Percentiles rank a stretch among this genome's conserved stretches.
Evolutionary conservation across 108 stramenopile species (phyloP).

Genomic region (Schizochytrium sp.): DNA sequence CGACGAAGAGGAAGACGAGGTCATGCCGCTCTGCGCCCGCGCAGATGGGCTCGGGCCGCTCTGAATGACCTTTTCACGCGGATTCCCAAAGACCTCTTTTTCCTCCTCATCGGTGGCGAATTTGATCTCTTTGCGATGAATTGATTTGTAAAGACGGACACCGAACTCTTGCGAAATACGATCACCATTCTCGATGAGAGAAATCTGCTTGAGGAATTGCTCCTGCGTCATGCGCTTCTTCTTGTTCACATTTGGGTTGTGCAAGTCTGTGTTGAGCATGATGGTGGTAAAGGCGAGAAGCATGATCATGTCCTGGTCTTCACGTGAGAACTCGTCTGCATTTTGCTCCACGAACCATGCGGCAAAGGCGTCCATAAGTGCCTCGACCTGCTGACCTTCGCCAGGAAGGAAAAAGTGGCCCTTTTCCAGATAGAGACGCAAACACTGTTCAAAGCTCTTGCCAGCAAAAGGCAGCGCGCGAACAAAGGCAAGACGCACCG

Average conservation of each 20-base stretch:
- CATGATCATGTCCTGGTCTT: slow-evolving; percentile 66
- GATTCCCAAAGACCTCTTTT: background rate
- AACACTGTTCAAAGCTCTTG: background rate
- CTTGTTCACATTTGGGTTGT: slow-evolving; percentile 75
- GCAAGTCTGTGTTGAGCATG: slow-evolving; percentile 83
- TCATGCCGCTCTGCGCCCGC: background rate
- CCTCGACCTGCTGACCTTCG: slow-evolving; percentile 1
- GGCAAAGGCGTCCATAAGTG: slow-evolving; percentile 8
- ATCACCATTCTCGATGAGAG: slow-evolving; percentile 72
- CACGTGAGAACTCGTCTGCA: background rate
- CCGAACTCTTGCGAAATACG: slow-evolving; percentile 67
- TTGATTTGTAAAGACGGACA: slow-evolving; percentile 64
- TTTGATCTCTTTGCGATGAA: slow-evolving; percentile 64
- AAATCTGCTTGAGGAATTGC: slow-evolving; percentile 77
- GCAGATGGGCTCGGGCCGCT: background rate
- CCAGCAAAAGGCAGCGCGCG: background rate
- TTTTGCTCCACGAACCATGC: background rate
- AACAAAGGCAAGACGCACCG: background rate
- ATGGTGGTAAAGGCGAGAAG: slow-evolving; percentile 80
- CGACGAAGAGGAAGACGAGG: background rate
- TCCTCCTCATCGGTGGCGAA: slow-evolving; percentile 54
- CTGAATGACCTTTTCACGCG: background rate
- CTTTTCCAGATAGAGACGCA: background rate
- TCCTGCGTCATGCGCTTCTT: slow-evolving; percentile 75
- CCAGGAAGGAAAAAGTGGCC: slow-evolving; percentile 16